A percentile compares a stretch with the other conserved stretches of the same genome.
phyloP scores from a whole-genome alignment of 371 early-diverging fungal genomes.

The Mucor saturninus region DNA sequence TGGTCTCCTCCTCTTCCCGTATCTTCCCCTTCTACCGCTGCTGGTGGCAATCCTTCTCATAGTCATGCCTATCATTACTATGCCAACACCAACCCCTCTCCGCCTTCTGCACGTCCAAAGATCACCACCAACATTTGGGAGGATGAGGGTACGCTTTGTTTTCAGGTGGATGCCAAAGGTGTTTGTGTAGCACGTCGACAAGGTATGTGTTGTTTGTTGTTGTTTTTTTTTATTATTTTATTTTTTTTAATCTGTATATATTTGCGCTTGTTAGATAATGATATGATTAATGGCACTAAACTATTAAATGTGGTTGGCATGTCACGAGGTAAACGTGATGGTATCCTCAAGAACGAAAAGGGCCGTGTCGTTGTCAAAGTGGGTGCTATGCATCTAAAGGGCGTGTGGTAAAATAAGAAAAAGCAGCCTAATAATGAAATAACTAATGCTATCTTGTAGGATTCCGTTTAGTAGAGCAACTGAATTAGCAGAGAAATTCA shows the following conservation, averaged over 20 bases:
- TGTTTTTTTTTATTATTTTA: slow-evolving; percentile 7
- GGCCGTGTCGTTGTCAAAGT: slow-evolving; percentile 85
- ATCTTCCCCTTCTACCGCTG: no score
- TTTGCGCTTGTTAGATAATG: slow-evolving; percentile 58
- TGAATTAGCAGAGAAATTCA: slow-evolving; percentile 71
- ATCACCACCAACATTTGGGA: slow-evolving; percentile 84
- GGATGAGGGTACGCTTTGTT: slow-evolving; percentile 80
- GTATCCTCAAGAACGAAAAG: slow-evolving; percentile 85
- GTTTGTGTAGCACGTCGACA: slow-evolving; percentile 79
- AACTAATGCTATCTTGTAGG: slow-evolving; percentile 26
- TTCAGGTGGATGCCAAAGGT: slow-evolving; percentile 79
- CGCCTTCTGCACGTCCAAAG: slow-evolving; percentile 49
- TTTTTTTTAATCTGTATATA: slow-evolving; percentile 11
- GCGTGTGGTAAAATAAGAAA: slow-evolving; percentile 74
- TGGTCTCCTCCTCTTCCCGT: background rate
- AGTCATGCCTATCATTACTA: slow-evolving; percentile 2
- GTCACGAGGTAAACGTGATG: slow-evolving; percentile 89
- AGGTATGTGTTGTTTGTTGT: slow-evolving; percentile 48
- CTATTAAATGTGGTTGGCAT: slow-evolving; percentile 84
- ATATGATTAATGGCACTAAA: slow-evolving; percentile 90
- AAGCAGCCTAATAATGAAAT: no score
- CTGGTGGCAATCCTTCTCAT: background rate
- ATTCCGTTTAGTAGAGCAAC: slow-evolving; percentile 75
- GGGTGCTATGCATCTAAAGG: slow-evolving; percentile 87
- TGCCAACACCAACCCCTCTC: background rate